phyloP scores from a whole-genome alignment of 176 grass and related monocot genomes.

The Oryza glaberrima region DNA sequence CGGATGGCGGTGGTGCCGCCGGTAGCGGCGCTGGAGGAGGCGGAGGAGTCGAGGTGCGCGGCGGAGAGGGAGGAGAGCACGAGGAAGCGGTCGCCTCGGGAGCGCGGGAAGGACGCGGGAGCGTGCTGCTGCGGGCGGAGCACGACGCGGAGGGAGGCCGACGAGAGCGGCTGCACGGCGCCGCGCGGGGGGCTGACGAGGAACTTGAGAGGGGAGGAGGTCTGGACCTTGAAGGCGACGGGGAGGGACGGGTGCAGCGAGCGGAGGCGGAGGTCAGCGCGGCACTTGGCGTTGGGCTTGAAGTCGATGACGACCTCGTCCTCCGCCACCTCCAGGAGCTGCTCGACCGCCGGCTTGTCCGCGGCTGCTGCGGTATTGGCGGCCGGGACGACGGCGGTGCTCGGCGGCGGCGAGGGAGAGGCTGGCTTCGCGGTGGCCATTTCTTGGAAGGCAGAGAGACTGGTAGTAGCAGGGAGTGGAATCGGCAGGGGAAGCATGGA shows the following conservation, averaged over 20 bases:
- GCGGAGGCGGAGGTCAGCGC: constrained; percentile 68
- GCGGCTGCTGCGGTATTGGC: not conserved
- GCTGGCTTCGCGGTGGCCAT: constrained; percentile 40
- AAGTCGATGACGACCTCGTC: constrained; percentile 83
- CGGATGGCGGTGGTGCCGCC: constrained; percentile 38
- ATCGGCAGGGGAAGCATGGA: constrained; percentile 27
- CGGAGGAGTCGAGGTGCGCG: constrained; percentile 30
- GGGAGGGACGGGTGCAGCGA: constrained; percentile 62
- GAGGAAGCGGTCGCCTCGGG: constrained; percentile 86
- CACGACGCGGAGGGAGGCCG: constrained; percentile 70
- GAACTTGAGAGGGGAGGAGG: constrained; percentile 91
- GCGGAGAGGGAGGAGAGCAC: constrained; percentile 78
- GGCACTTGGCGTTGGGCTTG: constrained; percentile 76
- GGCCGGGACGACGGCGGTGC: not conserved
- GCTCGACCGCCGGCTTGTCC: constrained; percentile 27
- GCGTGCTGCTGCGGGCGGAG: constrained; percentile 74
- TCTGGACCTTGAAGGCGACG: constrained; percentile 90
- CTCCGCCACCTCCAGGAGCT: constrained; percentile 63
- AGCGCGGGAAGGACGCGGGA: constrained; percentile 76
- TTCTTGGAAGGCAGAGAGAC: not conserved
- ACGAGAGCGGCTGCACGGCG: constrained; percentile 64
- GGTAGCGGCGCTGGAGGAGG: not conserved
- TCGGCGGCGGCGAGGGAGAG: not conserved
- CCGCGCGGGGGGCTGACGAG: constrained; percentile 87
- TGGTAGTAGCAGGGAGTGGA: not conserved